Evolutionary conservation across 768 basidiomycete species (phyloP), one percentile per base, ranked within the genome.

Genomic region (Galerina sulciceps): DNA sequence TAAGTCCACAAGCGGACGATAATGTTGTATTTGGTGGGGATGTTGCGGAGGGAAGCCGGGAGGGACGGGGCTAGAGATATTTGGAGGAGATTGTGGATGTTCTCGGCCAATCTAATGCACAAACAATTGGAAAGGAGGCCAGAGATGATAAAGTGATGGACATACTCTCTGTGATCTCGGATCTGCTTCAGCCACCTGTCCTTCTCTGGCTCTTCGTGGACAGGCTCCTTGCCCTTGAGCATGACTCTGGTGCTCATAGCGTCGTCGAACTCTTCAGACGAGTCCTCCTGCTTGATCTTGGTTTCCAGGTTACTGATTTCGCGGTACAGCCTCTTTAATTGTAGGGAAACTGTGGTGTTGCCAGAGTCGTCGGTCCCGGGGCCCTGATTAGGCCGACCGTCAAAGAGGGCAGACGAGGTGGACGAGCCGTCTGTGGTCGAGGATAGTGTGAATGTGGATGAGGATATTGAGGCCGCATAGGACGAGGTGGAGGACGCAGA

Each of bases 1-100:
- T 89, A 89, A 0, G 91, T 89, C 97, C 97, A 99, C 0, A 99
- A 81, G 10, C 96, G 86, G 40, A 89, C 87, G 59, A 96, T 92
- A 66, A 99, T 96, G 74, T 97, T 97, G 79, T 98, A 99, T 67
- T 95, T 96, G 38, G 85, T 86, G 0, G 96, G 94, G 48, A 99
- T 91, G 57, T 89, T 87, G 44, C 94, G 90, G 1, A 98, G 77
- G 0, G 94, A 95, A 0, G 91, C 87, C 0, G 97, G 96, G 0
- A 96, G 89, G 10, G 85, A 85, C 0, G 95, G 93, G 2, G 95
- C 88, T 38, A 93, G 84, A 0, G 94, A 92, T 1, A 96, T 85
- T 38, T 87, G 83, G 53, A 99, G 84, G 23, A 99, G 84, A 59
- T 91, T 89, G 73, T 95, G 94, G 65, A 96, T 93, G 58, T 86